Base-by-base conservation (phyloP, 1,139 yeast genomes). In the Hyphopichia fennica region DNA sequence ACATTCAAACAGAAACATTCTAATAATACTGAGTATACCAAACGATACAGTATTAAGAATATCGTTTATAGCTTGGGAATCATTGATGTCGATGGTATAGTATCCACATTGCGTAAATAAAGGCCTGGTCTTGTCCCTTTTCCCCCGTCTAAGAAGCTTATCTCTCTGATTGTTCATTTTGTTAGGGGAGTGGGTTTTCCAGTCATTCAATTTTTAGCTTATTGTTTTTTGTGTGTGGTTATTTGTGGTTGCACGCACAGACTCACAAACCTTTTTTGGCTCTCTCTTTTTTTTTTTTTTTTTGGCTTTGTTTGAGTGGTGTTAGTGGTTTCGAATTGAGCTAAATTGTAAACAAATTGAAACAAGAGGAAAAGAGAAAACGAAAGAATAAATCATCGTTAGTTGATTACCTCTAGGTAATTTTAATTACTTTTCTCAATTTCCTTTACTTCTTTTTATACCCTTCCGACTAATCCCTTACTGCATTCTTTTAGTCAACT, bases 271-370 rank as follows among this genome's bases (percentile, higher is more conserved):
- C 11, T 25, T 25, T 25, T 25, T 25, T 5, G 8, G 28, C 11
- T 25, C 28, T 25, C 13, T 25, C 28, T 25, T 25, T 25, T 25
- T 25, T 25, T 25, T 25, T 25, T 25, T 25, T 25, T 25, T 25
- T 25, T 25, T 25, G 13, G 28, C 13, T 25, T 10, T 25, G 28
- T 11, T 8, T 8, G 3, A n/a, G n/a, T 25, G 13, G 28, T n/a
- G n/a, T n/a, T n/a, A n/a, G n/a, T n/a, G n/a, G 4, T 25, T 16
- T 35, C 38, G 2, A 37, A 37, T 38, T 17, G 18, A 32, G 40
- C 31, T 22, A 31, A 38, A 23, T 22, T 13, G 40, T 38, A 38
- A 38, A 38, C 40, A 38, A 39, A 39, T 37, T 37, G 41, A n/a
- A 9, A 28, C 8, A 28, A 28, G 13, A 8, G 31, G 14, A n/a